Conservation (phyloP, 2,329 filamentous ascomycete species). For the Fusarium sp. region DNA sequence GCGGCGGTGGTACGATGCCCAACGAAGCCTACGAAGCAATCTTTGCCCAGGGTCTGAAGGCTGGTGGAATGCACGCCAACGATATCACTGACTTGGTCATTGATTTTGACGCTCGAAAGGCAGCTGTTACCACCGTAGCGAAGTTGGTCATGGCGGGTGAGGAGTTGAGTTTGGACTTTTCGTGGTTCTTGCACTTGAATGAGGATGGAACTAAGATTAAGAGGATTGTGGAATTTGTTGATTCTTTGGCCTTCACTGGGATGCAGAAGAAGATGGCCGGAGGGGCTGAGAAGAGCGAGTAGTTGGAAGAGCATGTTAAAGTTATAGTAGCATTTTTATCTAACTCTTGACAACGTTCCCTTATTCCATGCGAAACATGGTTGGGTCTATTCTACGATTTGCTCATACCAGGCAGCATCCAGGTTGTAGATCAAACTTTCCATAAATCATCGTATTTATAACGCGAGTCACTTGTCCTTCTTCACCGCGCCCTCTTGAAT, state of each 20-base stretch:
- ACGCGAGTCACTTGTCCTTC: neutral
- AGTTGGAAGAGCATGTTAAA: neutral
- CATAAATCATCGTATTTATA: no score
- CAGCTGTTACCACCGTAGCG: slow-evolving; percentile 6
- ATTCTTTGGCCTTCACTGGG: slow-evolving; percentile 1
- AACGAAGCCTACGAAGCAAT: slow-evolving; percentile 18
- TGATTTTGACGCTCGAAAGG: slow-evolving; percentile 14
- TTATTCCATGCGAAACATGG: no score
- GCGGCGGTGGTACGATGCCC: slow-evolving; percentile 2
- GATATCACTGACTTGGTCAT: slow-evolving; percentile 10
- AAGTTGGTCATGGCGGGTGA: slow-evolving; percentile 12
- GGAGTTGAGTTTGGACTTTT: slow-evolving; percentile 9
- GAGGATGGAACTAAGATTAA: slow-evolving; percentile 16
- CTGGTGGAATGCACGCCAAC: slow-evolving; percentile 1
- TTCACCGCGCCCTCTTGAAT: neutral
- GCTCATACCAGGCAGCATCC: no score
- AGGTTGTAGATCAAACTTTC: no score
- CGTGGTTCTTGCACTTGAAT: slow-evolving; percentile 25
- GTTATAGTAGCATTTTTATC: no score
- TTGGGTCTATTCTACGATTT: no score
- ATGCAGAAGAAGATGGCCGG: neutral
- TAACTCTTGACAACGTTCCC: neutral
- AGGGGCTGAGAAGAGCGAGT: neutral
- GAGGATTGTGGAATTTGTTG: slow-evolving; percentile 32
- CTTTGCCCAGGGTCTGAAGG: slow-evolving; percentile 12